phyloP scores from a whole-genome alignment of 345 rosid species.

The Streptanthus diversifolius region DNA sequence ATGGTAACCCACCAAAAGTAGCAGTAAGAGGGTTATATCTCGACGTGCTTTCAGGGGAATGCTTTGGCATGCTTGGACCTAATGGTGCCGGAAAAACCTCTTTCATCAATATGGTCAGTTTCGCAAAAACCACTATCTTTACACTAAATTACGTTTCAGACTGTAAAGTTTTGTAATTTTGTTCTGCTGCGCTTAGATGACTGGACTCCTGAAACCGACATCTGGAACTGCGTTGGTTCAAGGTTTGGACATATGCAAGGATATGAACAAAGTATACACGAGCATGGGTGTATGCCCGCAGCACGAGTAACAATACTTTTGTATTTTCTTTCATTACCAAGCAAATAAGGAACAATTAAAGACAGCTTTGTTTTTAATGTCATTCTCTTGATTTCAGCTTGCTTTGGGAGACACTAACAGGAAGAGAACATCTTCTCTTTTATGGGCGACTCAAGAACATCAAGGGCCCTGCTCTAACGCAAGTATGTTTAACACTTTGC shows the following conservation, averaged over 20 bases:
- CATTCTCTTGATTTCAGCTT: conserved; percentile 46
- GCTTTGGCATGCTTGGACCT: conserved; percentile 98
- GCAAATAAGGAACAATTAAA: not conserved
- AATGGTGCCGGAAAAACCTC: conserved; percentile 98
- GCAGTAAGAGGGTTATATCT: conserved; percentile 91
- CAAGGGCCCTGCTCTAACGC: conserved; percentile 57
- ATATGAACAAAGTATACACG: conserved; percentile 72
- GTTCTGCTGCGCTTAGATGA: conserved; percentile 52
- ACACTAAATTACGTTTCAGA: not conserved
- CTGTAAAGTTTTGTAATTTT: not conserved
- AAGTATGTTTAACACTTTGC: conserved; percentile 36
- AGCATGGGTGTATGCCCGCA: conserved; percentile 98
- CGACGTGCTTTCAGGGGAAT: conserved; percentile 79
- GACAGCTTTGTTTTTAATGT: not conserved
- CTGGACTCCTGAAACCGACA: conserved; percentile 78
- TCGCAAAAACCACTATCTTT: not conserved
- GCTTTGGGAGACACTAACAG: conserved; percentile 91
- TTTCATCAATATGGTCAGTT: conserved; percentile 83
- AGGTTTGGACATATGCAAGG: conserved; percentile 62
- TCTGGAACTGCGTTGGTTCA: conserved; percentile 77
- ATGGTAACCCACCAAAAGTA: conserved; percentile 79
- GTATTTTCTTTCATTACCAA: conserved; percentile 4
- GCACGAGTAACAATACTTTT: conserved; percentile 49
- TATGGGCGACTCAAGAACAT: conserved; percentile 95
- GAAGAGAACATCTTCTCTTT: conserved; percentile 84